Evolutionary conservation across 495 filamentous ascomycete species (phyloP).

Genomic region (Xylaria scruposa): DNA sequence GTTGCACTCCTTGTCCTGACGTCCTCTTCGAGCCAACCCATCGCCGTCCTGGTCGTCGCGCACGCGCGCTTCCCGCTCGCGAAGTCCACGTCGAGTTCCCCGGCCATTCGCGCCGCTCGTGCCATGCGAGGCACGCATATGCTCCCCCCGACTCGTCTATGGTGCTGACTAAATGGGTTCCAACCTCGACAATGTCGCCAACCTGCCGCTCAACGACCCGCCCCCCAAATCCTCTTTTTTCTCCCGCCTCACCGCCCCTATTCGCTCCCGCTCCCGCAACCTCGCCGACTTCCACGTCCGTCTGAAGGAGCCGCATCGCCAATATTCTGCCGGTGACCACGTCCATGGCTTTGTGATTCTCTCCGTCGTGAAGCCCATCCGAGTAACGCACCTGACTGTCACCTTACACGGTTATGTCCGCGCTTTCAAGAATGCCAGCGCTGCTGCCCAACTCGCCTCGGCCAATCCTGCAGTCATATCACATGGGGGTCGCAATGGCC

Average conservation of each 20-base stretch:
- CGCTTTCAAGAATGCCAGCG: conserved; percentile 78
- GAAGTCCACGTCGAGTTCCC: conserved; percentile 10
- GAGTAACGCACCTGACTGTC: conserved; percentile 90
- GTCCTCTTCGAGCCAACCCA: background rate
- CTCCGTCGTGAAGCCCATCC: conserved; percentile 78
- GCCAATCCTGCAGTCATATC: conserved; percentile 51
- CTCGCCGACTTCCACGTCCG: conserved; percentile 82
- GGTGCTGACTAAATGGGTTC: conserved; percentile 45
- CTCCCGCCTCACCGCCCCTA: conserved; percentile 61
- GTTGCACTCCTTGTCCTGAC: conserved; percentile 9
- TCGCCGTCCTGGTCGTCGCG: conserved; percentile 17
- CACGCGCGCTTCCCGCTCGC: conserved; percentile 5
- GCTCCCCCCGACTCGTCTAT: conserved; percentile 23
- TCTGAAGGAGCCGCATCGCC: conserved; percentile 85
- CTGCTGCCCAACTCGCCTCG: conserved; percentile 63
- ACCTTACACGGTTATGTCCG: conserved; percentile 87
- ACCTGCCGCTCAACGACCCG: conserved; percentile 40
- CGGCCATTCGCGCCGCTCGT: conserved; percentile 30
- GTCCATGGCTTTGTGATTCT: conserved; percentile 78
- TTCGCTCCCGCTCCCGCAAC: conserved; percentile 68
- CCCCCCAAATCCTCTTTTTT: conserved; percentile 52
- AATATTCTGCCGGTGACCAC: conserved; percentile 72
- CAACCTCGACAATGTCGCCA: conserved; percentile 39
- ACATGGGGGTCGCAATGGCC: conserved; percentile 57
- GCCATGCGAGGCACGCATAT: conserved; percentile 42